Evolutionary conservation across 2,329 filamentous ascomycete species (phyloP), one percentile per base, ranked within the genome.

Genomic region (Mariannaea sp.): DNA sequence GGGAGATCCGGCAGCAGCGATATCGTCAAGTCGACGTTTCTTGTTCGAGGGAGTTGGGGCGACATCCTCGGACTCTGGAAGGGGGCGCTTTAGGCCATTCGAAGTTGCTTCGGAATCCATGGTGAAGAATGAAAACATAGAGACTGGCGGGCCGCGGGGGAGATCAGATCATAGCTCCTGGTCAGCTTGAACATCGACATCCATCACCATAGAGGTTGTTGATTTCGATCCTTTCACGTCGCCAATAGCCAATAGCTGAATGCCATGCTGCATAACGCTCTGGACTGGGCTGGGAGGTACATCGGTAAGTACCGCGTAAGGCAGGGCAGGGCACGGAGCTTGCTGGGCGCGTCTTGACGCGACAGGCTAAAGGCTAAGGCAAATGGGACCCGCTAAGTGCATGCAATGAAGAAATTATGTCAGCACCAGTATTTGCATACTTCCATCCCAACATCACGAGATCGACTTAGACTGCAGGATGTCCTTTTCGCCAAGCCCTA

Each of bases 11-110:
- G 60, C 52, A 6, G 57, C 54, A 6, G 57, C 54, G 7, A 62
- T 54, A 27, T 65, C 63, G 32, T 71, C 68, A n/a, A 73, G 48
- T 53, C 62, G 68, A 39, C 65, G 66, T 26, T 65, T 69, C 59
- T 73, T 73, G 54, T 61, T 54, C 6, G 69, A 51, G 4, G 69
- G 67, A 32, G 67, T 69, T n/a, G 59, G 51, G 13, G 55, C 52
- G 16, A 58, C 56, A 12, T 67, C 61, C 30, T 64, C 64, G 19
- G 55, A 39, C 26, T 59, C 54, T n/a, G 62, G 24, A 32, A 56
- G 53, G 30, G 39, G 42, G 62, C 65, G 58, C 53, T 68, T 69
- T 40, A 64, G 57, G 41, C 58, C 63, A 38, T 41, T 62, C 3
- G 62, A 58, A 17, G 56, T 53, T 19, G 54, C 56, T 33, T 65